Evolutionary conservation across 2,329 filamentous ascomycete species (phyloP).

Genomic region (Escovopsis sp.): DNA sequence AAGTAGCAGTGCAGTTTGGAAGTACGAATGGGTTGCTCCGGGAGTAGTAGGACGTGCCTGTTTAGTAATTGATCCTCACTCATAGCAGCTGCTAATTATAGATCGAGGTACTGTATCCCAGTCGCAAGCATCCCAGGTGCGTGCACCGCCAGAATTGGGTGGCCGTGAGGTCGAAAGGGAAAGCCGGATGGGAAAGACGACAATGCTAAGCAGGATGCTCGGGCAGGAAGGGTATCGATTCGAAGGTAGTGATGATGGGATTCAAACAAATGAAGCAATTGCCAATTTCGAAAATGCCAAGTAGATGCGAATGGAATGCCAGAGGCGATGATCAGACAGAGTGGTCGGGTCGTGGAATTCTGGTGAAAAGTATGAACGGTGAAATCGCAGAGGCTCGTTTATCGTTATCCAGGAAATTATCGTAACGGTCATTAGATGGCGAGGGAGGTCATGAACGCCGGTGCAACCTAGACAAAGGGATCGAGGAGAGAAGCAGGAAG

Average conservation of each 20-base stretch:
- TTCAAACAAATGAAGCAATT: neutral
- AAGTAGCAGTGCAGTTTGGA: too few species aligned
- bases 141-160: slow-evolving; percentile 4
- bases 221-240: neutral
- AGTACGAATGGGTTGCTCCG: too few species aligned
- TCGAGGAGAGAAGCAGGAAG: slow-evolving; percentile 1
- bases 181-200: neutral
- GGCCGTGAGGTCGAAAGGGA: slow-evolving; percentile 1
- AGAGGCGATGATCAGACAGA: neutral
- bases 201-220: neutral
- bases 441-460: slow-evolving; percentile 3
- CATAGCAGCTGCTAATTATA: slow-evolving; percentile 37
- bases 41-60: slow-evolving; percentile 27
- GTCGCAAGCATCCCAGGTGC: slow-evolving; percentile 8
- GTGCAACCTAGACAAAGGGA: neutral
- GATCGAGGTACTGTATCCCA: slow-evolving; percentile 5
- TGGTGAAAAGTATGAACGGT: slow-evolving; percentile 2
- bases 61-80: slow-evolving; percentile 42
- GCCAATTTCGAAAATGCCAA: neutral
- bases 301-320: neutral
- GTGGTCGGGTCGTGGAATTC: neutral
- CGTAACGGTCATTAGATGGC: slow-evolving; percentile 7
- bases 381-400: slow-evolving; percentile 7
- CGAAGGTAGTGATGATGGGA: neutral
- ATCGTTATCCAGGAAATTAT: slow-evolving; percentile 7